phyloP scores from a whole-genome alignment of 2,329 filamentous ascomycete genomes.

The Alternaria hordeiaustralica region DNA sequence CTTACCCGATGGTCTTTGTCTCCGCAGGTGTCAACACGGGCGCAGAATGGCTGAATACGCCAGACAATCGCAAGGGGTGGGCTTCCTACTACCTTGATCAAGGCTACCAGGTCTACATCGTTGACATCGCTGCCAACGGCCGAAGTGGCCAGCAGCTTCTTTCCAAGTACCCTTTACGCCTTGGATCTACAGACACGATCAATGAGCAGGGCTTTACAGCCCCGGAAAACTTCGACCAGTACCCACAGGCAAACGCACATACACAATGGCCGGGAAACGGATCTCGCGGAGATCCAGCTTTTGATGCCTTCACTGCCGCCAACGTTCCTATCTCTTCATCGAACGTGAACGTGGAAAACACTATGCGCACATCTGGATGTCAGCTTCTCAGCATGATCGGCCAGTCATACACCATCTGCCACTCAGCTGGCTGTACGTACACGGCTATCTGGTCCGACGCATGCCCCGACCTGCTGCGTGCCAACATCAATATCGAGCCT shows the following conservation, averaged over 20 bases:
- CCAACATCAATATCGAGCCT: constrained; percentile 33
- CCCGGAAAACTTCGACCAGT: constrained; percentile 16
- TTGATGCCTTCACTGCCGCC: constrained; percentile 26
- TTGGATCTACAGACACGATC: constrained; percentile 19
- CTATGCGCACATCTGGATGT: constrained; percentile 24
- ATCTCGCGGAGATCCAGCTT: constrained; percentile 21
- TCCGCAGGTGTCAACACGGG: constrained; percentile 27
- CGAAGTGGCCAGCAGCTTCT: constrained; percentile 11
- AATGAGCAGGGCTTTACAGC: constrained; percentile 23
- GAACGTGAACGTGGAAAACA: constrained; percentile 23
- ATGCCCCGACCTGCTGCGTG: constrained; percentile 27
- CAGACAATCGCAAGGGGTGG: constrained; percentile 25
- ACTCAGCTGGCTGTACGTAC: constrained; percentile 29
- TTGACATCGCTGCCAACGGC: constrained; percentile 22
- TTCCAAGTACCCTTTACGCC: constrained; percentile 11
- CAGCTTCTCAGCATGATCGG: constrained; percentile 25
- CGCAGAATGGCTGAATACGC: constrained; percentile 25
- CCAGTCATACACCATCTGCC: constrained; percentile 25
- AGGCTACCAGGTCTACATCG: constrained; percentile 30
- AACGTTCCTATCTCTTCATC: constrained; percentile 24
- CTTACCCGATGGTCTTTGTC: constrained; percentile 32
- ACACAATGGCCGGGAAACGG: constrained; percentile 32
- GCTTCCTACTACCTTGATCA: constrained; percentile 26
- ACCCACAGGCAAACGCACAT: constrained; percentile 20
- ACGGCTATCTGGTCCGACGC: constrained; percentile 30